Base-by-base conservation (phyloP, 2,329 filamentous ascomycete species). In the Lecanicillium sp. region DNA sequence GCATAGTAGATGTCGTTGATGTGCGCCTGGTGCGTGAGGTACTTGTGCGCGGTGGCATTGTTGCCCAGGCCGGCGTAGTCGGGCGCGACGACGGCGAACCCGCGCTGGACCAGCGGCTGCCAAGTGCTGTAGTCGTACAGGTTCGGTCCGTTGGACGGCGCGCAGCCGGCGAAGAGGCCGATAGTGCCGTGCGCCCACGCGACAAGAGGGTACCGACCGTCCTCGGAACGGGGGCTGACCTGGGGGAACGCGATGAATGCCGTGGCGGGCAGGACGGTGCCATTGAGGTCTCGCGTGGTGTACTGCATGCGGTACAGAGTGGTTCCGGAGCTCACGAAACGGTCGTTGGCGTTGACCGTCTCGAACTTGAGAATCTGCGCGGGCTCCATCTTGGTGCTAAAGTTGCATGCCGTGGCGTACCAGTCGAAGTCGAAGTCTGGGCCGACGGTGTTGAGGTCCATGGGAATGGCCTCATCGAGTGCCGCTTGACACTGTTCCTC, bases 1-100 rank as follows among this genome's bases (percentile, higher is more conserved):
- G 48, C 50, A 41, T 51, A 55, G 49, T 51, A 55, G 14, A 54
- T 39, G 20, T 38, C 36, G 17, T 48, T 36, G 23, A 42, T 42
- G 26, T 56, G 52, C 15, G 47, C 51, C 2, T 35, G 29, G 17
- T 46, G 48, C 27, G 44, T 53, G 33, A 41, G 33, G 40, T 53
- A 57, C 49, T 56, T 56, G 53, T 55, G 53, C 10, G 24, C 11
- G 3, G 54, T 56, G 30, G 45, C 38, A 41, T 56, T 54, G 49
- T 53, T 57, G 12, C 55, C 55, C 8, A 57, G 44, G 17, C 55
- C 55, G 19, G 53, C 50, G 33, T 54, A 58, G 42, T 58, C 56
- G 10, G 56, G 54, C 11, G 53, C 56, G 14, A 58, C 48, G 15
- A 56, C 47, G 6, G 54, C 54, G 23, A 52, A 56, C 2, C 52